These are phyloP conservation scores for Dendrobium nobile DNA, from an alignment of 106 monocot species.

Conservation along the genomic window DNA sequence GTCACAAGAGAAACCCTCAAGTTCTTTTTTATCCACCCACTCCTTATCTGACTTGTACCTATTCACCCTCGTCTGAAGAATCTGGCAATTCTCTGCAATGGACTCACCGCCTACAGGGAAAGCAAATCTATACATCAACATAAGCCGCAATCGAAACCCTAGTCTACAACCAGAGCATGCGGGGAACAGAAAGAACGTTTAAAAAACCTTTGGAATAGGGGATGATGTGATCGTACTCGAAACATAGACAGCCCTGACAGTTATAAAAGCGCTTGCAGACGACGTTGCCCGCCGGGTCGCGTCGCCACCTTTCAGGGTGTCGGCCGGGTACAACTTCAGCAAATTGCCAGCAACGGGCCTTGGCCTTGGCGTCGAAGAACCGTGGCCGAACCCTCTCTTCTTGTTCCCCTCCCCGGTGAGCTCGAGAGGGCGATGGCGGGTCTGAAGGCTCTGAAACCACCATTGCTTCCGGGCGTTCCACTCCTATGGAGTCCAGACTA, in stretches of 20 bases:
- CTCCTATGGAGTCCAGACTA: not conserved
- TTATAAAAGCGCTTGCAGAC: conserved; percentile 89
- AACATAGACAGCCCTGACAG: conserved; percentile 95
- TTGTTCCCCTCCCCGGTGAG: conserved; percentile 2
- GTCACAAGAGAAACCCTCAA: conserved; percentile 83
- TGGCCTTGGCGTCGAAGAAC: conserved; percentile 60
- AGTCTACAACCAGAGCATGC: not conserved
- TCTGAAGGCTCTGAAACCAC: not conserved
- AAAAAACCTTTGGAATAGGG: conserved; percentile 76
- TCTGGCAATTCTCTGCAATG: conserved; percentile 84
- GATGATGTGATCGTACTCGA: conserved; percentile 89
- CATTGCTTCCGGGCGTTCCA: not conserved
- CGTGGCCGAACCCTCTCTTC: conserved; percentile 45
- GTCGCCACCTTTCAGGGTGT: conserved; percentile 91
- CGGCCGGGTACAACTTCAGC: conserved; percentile 69
- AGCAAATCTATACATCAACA: not conserved
- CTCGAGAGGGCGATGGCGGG: not conserved
- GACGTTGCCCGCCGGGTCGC: conserved; percentile 79
- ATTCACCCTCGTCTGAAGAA: conserved; percentile 93
- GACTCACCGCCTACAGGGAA: conserved; percentile 69
- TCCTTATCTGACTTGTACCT: conserved; percentile 75
- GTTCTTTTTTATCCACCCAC: conserved; percentile 53
- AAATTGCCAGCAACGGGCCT: conserved; percentile 71
- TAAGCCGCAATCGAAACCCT: not conserved
- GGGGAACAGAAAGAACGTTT: not conserved